phyloP scores from a whole-genome alignment of 116 monocot genomes.

The Phalaenopsis hybrid region DNA sequence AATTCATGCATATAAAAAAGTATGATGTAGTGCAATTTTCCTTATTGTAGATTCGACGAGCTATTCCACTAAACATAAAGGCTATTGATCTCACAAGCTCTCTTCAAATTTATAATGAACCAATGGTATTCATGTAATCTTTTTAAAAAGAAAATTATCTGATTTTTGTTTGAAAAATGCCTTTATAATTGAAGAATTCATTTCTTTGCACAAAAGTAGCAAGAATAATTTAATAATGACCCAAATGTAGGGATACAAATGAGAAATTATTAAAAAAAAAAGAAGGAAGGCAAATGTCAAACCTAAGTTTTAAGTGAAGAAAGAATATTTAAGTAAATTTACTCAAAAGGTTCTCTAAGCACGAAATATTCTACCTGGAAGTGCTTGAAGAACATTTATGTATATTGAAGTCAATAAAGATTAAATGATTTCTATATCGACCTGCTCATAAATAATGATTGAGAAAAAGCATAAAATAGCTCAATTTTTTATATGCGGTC shows the following conservation, averaged over 20 bases:
- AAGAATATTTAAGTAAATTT: neutral
- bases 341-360: neutral
- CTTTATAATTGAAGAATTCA: no score
- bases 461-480: neutral
- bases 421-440: neutral
- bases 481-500: neutral
- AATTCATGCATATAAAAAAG: no score
- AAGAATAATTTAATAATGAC: no score
- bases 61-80: no score
- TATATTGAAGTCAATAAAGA: neutral
- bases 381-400: neutral
- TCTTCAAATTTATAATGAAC: no score
- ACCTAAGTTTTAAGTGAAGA: neutral
- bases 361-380: neutral
- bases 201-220: no score
- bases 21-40: no score
- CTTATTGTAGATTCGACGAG: no score
- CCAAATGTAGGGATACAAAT: neutral
- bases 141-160: no score
- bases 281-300: neutral
- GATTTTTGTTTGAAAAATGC: no score
- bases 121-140: no score
- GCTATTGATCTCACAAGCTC: no score
- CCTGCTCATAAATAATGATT: neutral
- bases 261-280: neutral